These are phyloP conservation scores for Neurospora intermedia DNA, from an alignment of 495 filamentous ascomycete genomes.

Conservation along the genomic window DNA sequence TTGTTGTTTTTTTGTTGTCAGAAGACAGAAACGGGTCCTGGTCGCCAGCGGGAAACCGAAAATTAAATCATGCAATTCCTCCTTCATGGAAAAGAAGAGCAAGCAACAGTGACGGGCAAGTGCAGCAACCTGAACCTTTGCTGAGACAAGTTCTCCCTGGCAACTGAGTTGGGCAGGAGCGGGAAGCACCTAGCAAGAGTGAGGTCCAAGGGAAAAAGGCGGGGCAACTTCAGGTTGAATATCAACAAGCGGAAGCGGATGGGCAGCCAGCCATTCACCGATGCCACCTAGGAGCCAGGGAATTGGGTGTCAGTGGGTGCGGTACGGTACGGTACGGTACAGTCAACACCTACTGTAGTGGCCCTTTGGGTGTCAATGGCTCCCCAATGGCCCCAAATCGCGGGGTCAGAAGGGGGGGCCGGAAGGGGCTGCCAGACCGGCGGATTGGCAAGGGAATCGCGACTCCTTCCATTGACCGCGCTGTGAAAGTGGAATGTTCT, in stretches of 20 bases:
- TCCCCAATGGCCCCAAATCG: slow-evolving; percentile 6
- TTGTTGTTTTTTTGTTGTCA: neutral
- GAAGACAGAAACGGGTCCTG: neutral
- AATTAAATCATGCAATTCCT: neutral
- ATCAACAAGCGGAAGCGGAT: neutral
- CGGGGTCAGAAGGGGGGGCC: slow-evolving; percentile 8
- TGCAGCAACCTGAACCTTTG: neutral
- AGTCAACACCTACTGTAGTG: no score
- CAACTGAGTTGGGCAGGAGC: neutral
- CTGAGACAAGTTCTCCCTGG: neutral
- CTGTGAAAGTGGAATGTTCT: neutral
- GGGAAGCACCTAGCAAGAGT: neutral
- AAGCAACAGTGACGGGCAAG: neutral
- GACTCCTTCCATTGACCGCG: neutral
- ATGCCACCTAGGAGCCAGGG: neutral
- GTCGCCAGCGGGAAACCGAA: neutral
- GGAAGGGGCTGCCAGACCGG: neutral
- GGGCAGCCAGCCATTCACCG: neutral
- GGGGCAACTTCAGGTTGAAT: neutral
- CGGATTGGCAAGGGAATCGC: neutral
- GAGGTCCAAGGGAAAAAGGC: neutral
- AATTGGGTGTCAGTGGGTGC: neutral
- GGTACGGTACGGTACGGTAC: neutral
- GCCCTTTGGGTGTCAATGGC: neutral
- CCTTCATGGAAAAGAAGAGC: neutral